Evolutionary conservation across 177 flowering plant species (phyloP).

Genomic region (Vitis hybrid): DNA sequence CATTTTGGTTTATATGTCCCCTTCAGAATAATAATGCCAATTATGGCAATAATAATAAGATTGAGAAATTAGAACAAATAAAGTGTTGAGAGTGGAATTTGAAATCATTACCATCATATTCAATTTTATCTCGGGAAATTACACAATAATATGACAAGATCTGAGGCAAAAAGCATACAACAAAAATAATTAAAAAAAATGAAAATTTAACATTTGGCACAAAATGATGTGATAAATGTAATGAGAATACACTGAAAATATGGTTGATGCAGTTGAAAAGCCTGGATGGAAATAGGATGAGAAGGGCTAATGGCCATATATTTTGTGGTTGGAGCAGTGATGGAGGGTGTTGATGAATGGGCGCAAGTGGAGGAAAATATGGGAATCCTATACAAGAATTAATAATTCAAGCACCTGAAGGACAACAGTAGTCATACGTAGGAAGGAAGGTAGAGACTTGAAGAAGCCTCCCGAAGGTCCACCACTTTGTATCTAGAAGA

Average conservation of each 20-base stretch:
- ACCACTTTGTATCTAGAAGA: background rate
- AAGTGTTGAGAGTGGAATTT: constrained; percentile 31
- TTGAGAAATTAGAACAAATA: constrained; percentile 40
- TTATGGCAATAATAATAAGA: constrained; percentile 41
- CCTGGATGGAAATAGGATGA: background rate
- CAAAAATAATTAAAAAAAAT: no score
- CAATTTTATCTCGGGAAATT: constrained; percentile 14
- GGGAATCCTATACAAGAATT: background rate
- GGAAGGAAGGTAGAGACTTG: background rate
- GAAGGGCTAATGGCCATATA: background rate
- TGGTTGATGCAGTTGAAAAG: no score
- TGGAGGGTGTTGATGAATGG: background rate
- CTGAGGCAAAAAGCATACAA: background rate
- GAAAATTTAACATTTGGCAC: background rate
- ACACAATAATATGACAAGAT: constrained; percentile 6
- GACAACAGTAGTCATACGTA: background rate
- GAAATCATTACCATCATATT: constrained; percentile 29
- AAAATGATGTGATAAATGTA: background rate
- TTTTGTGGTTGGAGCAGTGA: background rate
- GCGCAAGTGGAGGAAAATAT: background rate
- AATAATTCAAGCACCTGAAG: background rate
- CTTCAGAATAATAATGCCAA: constrained; percentile 44
- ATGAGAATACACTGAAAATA: background rate
- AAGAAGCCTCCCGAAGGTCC: background rate
- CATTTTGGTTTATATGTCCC: constrained; percentile 53